Conservation (phyloP, 2,329 filamentous ascomycete genomes). For the Cylindrodendrum hubeiense region DNA sequence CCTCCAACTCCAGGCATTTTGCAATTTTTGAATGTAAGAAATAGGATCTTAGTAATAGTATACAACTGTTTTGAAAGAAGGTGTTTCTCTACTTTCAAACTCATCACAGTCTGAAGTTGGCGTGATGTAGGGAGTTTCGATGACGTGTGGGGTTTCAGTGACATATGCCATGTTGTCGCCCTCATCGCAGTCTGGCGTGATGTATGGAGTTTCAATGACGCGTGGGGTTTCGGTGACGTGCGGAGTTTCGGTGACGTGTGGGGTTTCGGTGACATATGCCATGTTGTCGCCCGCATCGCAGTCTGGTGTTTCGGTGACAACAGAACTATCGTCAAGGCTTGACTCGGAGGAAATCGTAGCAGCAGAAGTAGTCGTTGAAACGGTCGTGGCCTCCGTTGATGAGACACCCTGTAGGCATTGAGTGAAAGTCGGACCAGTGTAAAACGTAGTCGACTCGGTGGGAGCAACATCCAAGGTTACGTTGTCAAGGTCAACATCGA, state of each 20-base stretch:
- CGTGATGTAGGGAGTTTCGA: no score
- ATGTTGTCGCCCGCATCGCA: not conserved
- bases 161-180: not conserved
- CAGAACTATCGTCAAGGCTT: not conserved
- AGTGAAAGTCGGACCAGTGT: not conserved
- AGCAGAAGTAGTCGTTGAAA: not conserved
- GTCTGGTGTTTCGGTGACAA: not conserved
- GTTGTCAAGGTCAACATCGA: constrained; percentile 1
- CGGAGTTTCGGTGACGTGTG: not conserved
- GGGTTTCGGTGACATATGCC: not conserved
- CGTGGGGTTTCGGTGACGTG: not conserved
- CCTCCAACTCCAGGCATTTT: no score
- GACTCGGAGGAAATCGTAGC: not conserved
- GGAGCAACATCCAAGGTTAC: not conserved
- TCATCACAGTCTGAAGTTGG: no score
- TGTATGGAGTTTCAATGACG: not conserved
- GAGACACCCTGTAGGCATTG: not conserved
- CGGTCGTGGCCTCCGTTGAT: not conserved
- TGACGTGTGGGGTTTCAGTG: no score
- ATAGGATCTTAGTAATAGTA: no score
- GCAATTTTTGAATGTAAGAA: no score
- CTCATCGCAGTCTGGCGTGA: not conserved
- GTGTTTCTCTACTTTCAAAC: no score
- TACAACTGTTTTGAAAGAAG: no score
- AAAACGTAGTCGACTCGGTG: constrained; percentile 3